Conservation (phyloP, 2,329 filamentous ascomycete genomes). For the Alternaria sp. region DNA sequence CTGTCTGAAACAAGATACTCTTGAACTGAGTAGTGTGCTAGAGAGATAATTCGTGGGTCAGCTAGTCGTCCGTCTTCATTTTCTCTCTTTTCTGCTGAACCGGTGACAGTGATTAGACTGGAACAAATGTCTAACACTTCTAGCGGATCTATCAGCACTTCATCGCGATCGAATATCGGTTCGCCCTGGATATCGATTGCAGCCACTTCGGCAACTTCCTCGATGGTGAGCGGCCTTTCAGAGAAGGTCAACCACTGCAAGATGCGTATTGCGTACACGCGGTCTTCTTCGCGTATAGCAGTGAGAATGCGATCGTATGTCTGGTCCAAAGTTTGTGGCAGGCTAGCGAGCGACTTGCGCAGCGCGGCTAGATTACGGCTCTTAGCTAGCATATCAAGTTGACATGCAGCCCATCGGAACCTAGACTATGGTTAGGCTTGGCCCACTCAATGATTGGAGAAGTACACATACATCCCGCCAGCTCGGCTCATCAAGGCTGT, state of each 20-base stretch:
- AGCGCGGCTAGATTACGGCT: no score
- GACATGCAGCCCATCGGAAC: conserved; percentile 38
- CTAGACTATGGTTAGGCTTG: no score
- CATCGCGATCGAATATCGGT: conserved; percentile 45
- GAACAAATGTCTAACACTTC: conserved; percentile 44
- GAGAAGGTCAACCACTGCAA: conserved; percentile 40
- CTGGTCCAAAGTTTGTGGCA: conserved; percentile 37
- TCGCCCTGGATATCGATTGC: conserved; percentile 37
- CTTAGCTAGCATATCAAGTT: no score
- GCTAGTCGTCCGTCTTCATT: no score
- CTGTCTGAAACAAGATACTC: not conserved
- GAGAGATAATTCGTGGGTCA: not conserved
- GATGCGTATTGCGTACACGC: conserved; percentile 30
- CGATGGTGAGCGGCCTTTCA: conserved; percentile 25
- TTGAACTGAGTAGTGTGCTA: not conserved
- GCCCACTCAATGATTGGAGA: no score
- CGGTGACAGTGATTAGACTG: conserved; percentile 39
- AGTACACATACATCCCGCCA: no score
- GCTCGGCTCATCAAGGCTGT: no score
- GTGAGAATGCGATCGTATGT: conserved; percentile 42
- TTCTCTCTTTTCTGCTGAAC: no score
- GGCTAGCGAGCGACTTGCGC: conserved; percentile 26
- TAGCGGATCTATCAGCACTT: conserved; percentile 46
- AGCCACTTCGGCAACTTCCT: conserved; percentile 37
- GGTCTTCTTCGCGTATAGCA: conserved; percentile 27